A percentile compares a stretch with the other conserved stretches of the same genome.
Conservation (phyloP, 2,329 filamentous ascomycete genomes). For the Alternaria sp. region DNA sequence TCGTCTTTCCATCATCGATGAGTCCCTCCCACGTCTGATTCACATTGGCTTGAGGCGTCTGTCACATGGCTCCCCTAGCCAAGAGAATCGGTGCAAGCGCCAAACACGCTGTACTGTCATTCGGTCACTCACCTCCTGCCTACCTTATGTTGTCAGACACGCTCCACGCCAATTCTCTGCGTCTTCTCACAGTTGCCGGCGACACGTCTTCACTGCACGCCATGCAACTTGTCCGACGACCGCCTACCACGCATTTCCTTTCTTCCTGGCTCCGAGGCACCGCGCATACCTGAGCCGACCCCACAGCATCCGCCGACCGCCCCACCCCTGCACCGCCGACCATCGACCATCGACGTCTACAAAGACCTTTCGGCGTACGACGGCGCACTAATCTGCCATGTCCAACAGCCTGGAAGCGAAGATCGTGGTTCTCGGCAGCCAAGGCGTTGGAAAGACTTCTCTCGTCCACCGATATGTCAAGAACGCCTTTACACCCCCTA, state of each 20-base stretch:
- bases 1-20: slow-evolving; percentile 17
- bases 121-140: slow-evolving; percentile 24
- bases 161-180: slow-evolving; percentile 16
- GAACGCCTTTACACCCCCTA: slow-evolving; percentile 70
- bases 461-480: slow-evolving; percentile 80
- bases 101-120: slow-evolving; percentile 37
- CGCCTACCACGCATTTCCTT: slow-evolving; percentile 31
- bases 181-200: slow-evolving; percentile 17
- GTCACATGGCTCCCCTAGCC: slow-evolving; percentile 44
- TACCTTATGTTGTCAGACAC: slow-evolving; percentile 8
- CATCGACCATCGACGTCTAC: slow-evolving; percentile 9
- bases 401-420: slow-evolving; percentile 75
- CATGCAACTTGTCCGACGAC: slow-evolving; percentile 42
- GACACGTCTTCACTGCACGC: slow-evolving; percentile 32
- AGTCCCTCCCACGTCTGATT: slow-evolving; percentile 19
- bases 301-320: slow-evolving; percentile 6
- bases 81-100: slow-evolving; percentile 42
- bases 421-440: slow-evolving; percentile 80
- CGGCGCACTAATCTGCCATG: slow-evolving; percentile 29
- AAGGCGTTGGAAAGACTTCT: slow-evolving; percentile 81
- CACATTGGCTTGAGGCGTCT: slow-evolving; percentile 26
- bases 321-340: slow-evolving; percentile 9
- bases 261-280: slow-evolving; percentile 22
- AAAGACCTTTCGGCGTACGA: neutral
- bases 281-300: slow-evolving; percentile 22